Evolutionary conservation across 306 rosid genomes (phyloP).

Genomic region (Rosa persica): DNA sequence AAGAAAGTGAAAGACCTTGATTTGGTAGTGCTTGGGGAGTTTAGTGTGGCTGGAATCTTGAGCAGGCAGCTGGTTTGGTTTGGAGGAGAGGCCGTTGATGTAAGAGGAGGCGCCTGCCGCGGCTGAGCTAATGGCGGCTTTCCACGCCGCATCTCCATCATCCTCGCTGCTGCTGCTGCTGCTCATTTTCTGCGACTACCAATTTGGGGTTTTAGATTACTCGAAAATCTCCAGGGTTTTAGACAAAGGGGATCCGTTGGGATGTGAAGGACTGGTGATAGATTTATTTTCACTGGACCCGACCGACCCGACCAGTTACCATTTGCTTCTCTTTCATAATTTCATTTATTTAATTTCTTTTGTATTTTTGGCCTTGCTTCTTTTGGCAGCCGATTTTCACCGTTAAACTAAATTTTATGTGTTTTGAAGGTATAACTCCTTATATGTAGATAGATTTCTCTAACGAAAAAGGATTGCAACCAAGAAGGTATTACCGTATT

Average conservation of each 20-base stretch:
- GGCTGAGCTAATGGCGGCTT: conserved; percentile 62
- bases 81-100: conserved; percentile 34
- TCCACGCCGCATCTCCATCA: conserved; percentile 84
- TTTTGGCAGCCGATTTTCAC: no score
- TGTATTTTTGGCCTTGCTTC: no score
- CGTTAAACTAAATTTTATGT: no score
- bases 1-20: conserved; percentile 56
- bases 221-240: conserved; percentile 1
- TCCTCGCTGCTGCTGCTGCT: conserved; percentile 84
- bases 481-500: no score
- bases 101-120: conserved; percentile 47
- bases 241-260: neutral
- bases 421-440: no score
- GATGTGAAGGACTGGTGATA: no score
- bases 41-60: conserved; percentile 30
- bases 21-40: conserved; percentile 67
- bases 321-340: no score
- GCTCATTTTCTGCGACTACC: conserved; percentile 33
- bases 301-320: neutral
- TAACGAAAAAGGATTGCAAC: no score
- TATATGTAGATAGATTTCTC: no score
- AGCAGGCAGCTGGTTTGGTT: neutral
- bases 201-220: neutral
- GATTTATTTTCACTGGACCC: neutral
- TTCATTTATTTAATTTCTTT: neutral